Base-by-base conservation (phyloP, 1,284 basidiomycete species). In the Austroboletus niveus region DNA sequence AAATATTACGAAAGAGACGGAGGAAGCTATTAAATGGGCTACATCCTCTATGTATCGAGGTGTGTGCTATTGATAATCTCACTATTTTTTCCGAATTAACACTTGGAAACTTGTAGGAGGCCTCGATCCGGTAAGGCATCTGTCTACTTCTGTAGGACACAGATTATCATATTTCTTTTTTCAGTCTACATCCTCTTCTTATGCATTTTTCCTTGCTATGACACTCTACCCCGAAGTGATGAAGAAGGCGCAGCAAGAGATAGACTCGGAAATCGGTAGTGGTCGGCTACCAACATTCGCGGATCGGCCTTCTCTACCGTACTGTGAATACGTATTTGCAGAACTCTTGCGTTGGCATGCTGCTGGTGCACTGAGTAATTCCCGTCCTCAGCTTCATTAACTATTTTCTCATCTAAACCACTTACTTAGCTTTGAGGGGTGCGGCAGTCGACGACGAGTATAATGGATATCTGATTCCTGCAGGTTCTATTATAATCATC, bases 271-370 rank as follows among this genome's bases (percentile, higher is more conserved):
- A 8, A 66, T 84, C 45, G 82, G 82, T 24, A 66, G 58, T 36
- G 72, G 76, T 46, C 72, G 55, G 43, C 45, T 69, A 11, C 69
- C 68, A 5, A 60, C 57, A 6, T 70, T 71, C 36, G 42, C 55
- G 0, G 68, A 70, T 44, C 57, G 61, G 10, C n/a, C 45, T 4
- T 51, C 41, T 17, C 45, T 71, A 6, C 69, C 69, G 0, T 70
- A 68, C 47, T 7, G 63, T 14, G 60, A 60, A 32, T 58, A 60
- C 0, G 17, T 71, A 2, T 45, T 57, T 40, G 48, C 79, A 51
- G 85, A 88, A 64, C 74, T 82, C 17, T 66, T 85, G 44, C 75
- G 84, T 1, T 86, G 83, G 84, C 73, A 81, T 48, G 62, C 74
- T 4, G 76, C 81, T 8, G 72, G 66, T 27, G 78, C 80, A 3